Conservation (phyloP, 2,329 filamentous ascomycete species). For the Diaporthe longicolla region DNA sequence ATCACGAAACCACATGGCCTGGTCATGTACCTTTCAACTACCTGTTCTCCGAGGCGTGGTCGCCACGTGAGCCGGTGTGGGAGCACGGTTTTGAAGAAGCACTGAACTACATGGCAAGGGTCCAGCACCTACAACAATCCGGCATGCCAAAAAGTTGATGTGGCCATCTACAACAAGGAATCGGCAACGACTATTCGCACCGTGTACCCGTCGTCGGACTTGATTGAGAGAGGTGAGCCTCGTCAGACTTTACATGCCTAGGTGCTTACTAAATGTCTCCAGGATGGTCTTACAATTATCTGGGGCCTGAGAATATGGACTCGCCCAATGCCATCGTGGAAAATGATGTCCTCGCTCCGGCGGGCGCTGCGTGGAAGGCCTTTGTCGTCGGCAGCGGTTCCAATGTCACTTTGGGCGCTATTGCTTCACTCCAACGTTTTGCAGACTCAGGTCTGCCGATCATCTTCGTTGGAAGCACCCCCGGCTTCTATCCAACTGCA, state of each 20-base stretch:
- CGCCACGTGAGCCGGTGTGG: background rate
- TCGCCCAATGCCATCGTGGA: background rate
- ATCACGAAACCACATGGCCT: background rate
- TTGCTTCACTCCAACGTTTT: background rate
- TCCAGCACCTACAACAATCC: background rate
- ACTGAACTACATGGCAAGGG: slow-evolving; percentile 2
- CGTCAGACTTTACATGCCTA: background rate
- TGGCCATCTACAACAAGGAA: background rate
- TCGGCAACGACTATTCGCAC: background rate
- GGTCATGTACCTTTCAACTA: slow-evolving; percentile 4
- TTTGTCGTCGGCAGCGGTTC: background rate
- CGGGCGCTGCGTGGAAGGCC: background rate
- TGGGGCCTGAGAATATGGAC: background rate
- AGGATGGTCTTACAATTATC: slow-evolving; percentile 5
- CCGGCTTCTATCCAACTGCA: background rate
- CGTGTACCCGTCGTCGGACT: background rate
- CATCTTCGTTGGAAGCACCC: background rate
- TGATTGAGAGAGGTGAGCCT: background rate
- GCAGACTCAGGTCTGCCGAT: background rate
- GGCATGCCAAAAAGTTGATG: background rate
- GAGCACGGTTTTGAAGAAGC: background rate
- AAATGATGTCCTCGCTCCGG: background rate
- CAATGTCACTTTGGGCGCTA: background rate
- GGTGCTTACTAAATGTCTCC: background rate
- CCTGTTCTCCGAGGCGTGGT: background rate